Evolutionary conservation across 225 moss, liverwort and hornwort genomes (phyloP).

Genomic region (Thuidium tamariscinum): DNA sequence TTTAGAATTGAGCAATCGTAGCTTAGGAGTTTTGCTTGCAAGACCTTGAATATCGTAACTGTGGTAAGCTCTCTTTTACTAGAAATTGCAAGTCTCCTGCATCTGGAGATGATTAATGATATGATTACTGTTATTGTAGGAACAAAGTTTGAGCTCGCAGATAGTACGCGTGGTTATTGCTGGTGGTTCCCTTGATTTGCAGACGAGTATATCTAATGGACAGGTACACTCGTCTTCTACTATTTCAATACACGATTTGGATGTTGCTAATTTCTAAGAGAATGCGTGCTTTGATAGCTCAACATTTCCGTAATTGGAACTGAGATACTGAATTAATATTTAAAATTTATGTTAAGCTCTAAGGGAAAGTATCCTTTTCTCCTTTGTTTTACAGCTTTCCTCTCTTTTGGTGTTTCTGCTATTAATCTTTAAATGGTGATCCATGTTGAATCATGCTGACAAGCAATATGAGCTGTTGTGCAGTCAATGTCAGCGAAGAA

Average conservation of each 20-base stretch:
- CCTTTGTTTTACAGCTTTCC: background rate
- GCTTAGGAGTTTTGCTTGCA: background rate
- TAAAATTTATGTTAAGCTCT: background rate
- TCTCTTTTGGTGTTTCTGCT: background rate
- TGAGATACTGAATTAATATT: background rate
- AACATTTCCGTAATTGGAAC: background rate
- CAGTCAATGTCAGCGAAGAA: slow-evolving; percentile 82
- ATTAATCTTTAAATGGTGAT: background rate
- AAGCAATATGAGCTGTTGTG: slow-evolving; percentile 1
- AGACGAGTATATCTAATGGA: slow-evolving; percentile 57
- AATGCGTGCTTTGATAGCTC: background rate
- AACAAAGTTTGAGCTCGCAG: slow-evolving; percentile 80
- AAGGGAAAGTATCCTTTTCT: background rate
- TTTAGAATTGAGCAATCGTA: background rate
- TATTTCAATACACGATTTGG: background rate
- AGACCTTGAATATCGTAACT: background rate
- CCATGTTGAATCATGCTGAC: background rate
- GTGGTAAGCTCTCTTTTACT: background rate
- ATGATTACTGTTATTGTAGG: slow-evolving; percentile 32
- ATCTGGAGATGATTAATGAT: background rate
- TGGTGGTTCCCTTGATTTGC: slow-evolving; percentile 90
- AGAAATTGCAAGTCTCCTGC: background rate
- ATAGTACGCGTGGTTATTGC: slow-evolving; percentile 83
- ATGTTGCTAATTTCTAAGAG: background rate
- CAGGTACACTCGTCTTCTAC: slow-evolving; percentile 37